Evolutionary conservation across 2,329 filamentous ascomycete species (phyloP), one percentile per base, ranked within the genome.

Genomic region (Zasmidium cellare): DNA sequence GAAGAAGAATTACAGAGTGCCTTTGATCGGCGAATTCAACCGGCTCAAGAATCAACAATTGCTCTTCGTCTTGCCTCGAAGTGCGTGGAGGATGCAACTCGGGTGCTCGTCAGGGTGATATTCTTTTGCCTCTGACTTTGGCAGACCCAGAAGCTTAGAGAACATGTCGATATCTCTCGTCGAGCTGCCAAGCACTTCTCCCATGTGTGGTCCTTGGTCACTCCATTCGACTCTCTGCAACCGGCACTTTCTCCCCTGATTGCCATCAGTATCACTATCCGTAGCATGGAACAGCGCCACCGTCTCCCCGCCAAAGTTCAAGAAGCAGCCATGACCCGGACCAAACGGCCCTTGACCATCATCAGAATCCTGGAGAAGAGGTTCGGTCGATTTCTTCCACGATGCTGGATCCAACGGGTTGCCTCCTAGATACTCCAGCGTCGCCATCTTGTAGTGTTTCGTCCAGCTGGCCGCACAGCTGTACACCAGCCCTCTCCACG

Each of bases 361-460:
- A 2, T 60, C 68, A 5, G 72, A 69, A 35, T 73, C 72, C 56
- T 74, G 67, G 1, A 80, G 69, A 25, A 80, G 64, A 3, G 78
- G 77, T 9, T 58, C 56, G 9, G 65, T 64, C 1, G 69, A 70
- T 62, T 80, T 80, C 14, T 62, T 61, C 78, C 78, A 80, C 0
- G 67, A 71, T 0, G 35, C 45, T 0, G 68, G 67, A 25, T 74
- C 57, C 0, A 80, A 65, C 2, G 77, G 77, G 56, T 77, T 71
- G 1, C 75, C 75, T 14, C 76, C 76, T 0, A 69, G 64, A 56
- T 72, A 78, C 44, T 74, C 69, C 20, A 80, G 65, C 0, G 76
- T 72, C n/a, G 74, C 75, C 75, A 80, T 78, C 61, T 80, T 80
- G 67, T 80, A 80, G 56, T 79, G 73, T 48, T 74, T 73, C 1